Conservation (phyloP, 805 yeast genomes). For the Schizosaccharomyces cryophilus region DNA sequence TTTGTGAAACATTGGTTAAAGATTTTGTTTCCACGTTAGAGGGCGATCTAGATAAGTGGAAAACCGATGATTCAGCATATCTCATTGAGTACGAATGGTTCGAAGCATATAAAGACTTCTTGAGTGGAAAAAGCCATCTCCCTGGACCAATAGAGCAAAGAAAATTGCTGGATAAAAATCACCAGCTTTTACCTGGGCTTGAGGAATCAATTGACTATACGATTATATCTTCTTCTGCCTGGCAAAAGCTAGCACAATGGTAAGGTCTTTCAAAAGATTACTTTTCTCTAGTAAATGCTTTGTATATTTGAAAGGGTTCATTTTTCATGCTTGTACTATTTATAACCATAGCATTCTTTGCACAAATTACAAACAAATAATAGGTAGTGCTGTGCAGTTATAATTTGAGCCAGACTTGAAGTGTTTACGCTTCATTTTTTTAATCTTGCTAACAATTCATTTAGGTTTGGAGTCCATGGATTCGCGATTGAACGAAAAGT, state of each 20-base stretch:
- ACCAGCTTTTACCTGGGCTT: neutral
- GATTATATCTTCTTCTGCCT: slow-evolving; percentile 6
- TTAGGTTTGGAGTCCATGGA: neutral
- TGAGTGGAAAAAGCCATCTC: neutral
- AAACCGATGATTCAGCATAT: neutral
- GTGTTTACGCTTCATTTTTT: too few relatives aligned
- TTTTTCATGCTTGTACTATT: too few relatives aligned
- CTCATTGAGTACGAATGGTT: neutral
- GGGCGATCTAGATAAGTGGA: neutral
- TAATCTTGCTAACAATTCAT: neutral
- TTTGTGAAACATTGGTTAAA: neutral
- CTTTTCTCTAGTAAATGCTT: neutral
- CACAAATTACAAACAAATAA: too few relatives aligned
- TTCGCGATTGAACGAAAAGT: neutral
- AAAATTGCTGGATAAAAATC: slow-evolving; percentile 3
- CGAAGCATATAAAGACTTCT: neutral
- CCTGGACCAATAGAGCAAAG: slow-evolving; percentile 8
- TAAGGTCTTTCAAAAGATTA: neutral
- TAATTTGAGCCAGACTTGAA: too few relatives aligned
- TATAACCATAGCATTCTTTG: too few relatives aligned
- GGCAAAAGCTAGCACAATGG: slow-evolving; percentile 6
- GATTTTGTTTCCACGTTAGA: neutral
- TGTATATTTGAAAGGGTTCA: too few relatives aligned
- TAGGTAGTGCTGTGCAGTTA: too few relatives aligned
- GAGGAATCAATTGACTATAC: slow-evolving; percentile 4